Conservation (phyloP, 345 rosid species). For the Eucalyptus camaldulensis region DNA sequence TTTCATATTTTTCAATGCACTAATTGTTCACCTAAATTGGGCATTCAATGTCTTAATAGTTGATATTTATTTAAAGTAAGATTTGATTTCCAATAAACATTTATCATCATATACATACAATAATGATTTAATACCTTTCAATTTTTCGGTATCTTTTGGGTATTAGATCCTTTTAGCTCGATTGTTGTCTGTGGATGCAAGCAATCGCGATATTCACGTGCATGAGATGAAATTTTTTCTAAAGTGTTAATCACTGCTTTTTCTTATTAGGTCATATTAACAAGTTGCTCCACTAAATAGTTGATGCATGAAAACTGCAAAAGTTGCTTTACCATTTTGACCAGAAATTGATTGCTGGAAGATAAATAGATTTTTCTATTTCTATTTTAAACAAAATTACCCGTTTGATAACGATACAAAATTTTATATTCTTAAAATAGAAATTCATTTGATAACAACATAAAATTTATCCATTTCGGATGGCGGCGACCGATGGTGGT, state of each 20-base stretch:
- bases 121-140: not conserved
- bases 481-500: too few species aligned
- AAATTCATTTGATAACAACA: too few species aligned
- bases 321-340: too few species aligned
- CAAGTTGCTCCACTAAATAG: not conserved
- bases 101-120: not conserved
- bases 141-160: not conserved
- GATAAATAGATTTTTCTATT: too few species aligned
- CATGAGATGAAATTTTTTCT: not conserved
- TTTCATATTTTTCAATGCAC: not conserved
- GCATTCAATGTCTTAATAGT: not conserved
- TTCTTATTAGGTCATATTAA: not conserved
- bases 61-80: too few species aligned
- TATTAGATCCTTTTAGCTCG: not conserved
- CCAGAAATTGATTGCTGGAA: rapidly evolving
- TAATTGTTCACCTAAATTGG: not conserved
- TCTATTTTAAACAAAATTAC: too few species aligned
- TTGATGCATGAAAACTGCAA: not conserved
- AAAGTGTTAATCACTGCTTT: not conserved
- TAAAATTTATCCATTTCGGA: rapidly evolving
- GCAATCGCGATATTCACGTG: not conserved
- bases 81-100: not conserved
- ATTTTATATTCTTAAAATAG: too few species aligned
- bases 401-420: too few species aligned
- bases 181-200: not conserved